Base-by-base conservation (phyloP, 1,284 basidiomycete genomes). In the Tilletia horrida region DNA sequence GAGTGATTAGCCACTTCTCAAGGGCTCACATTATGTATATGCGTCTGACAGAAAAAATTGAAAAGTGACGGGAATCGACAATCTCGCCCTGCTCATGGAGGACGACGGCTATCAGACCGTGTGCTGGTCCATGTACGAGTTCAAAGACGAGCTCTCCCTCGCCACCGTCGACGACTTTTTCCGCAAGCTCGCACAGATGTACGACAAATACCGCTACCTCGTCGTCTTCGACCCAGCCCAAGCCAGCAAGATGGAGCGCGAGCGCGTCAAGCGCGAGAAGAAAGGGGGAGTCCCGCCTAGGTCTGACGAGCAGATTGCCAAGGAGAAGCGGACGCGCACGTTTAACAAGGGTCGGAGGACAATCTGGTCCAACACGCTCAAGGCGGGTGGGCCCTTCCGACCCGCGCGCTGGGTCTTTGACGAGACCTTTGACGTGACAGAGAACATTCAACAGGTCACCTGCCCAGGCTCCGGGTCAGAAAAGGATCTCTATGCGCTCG, bases 111-210 rank as follows among this genome's bases (percentile, higher is more conserved):
- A 79, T 70, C 78, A 78, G 47, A 73, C 74, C 27, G 78, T 73
- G 50, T 81, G 79, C 71, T 81, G 76, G 71, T 79, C 77, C 62
- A 78, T 81, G 61, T 81, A 81, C 74, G 71, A 79, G 67, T 81
- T 81, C 73, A 74, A 74, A 52, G 67, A 76, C 29, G 72, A 72
- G 59, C 70, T 81, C 63, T 78, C 80, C 64, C 69, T 75, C 63
- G 69, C 73, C 65, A 80, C 79, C 2, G 73, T 80, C 62, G 68
- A 73, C 42, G 72, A 76, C 62, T 81, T 81, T 66, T 80, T 81
- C 67, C 73, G 78, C 62, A 72, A 74, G 42, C 72, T 81, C 3
- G 74, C 73, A 23, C 69, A 79, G 66, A 72, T 74, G 21, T 81
- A 80, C 44, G 78, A 78, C 23, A 80, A 80, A 66, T 81, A 78